Conservation (phyloP, 768 basidiomycete species). For the Asterophora parasitica region DNA sequence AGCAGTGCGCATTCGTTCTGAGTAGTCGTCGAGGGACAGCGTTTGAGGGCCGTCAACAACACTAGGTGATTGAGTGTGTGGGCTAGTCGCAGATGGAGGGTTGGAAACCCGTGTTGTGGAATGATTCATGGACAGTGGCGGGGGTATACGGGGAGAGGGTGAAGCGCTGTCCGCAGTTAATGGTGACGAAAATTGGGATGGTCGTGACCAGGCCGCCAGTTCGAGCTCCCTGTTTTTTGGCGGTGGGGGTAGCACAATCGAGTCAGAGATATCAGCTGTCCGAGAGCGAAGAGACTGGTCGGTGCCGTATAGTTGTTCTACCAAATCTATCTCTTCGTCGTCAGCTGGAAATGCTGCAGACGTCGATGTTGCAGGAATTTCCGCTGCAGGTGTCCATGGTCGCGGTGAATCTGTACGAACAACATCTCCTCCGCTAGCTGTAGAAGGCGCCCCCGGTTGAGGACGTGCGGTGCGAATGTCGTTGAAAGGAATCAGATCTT, state of each 20-base stretch:
- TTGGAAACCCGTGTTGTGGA: constrained; percentile 4
- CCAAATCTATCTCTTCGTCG: constrained; percentile 92
- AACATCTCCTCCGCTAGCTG: constrained; percentile 25
- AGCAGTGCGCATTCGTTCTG: constrained; percentile 96
- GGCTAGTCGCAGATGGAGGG: constrained; percentile 9
- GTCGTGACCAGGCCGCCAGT: constrained; percentile 74
- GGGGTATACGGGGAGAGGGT: constrained; percentile 12
- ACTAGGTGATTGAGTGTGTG: constrained; percentile 9
- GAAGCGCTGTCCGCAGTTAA: constrained; percentile 18
- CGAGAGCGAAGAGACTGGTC: constrained; percentile 67
- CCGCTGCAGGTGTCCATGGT: constrained; percentile 15
- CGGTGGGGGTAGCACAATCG: constrained; percentile 73
- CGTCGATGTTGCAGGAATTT: constrained; percentile 20
- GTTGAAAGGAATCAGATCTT: constrained; percentile 47
- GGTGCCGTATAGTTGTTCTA: constrained; percentile 90
- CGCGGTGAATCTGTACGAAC: constrained; percentile 19
- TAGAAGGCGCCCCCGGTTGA: constrained; percentile 18
- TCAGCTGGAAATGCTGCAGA: constrained; percentile 29
- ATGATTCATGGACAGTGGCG: constrained; percentile 5
- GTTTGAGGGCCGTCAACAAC: constrained; percentile 19
- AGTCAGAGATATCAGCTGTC: constrained; percentile 76
- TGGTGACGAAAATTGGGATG: constrained; percentile 44
- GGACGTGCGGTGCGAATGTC: constrained; percentile 18
- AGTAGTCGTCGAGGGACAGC: constrained; percentile 93
- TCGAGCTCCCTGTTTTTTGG: constrained; percentile 91